phyloP scores from a whole-genome alignment of 345 rosid species.

The Camelina sativa region DNA sequence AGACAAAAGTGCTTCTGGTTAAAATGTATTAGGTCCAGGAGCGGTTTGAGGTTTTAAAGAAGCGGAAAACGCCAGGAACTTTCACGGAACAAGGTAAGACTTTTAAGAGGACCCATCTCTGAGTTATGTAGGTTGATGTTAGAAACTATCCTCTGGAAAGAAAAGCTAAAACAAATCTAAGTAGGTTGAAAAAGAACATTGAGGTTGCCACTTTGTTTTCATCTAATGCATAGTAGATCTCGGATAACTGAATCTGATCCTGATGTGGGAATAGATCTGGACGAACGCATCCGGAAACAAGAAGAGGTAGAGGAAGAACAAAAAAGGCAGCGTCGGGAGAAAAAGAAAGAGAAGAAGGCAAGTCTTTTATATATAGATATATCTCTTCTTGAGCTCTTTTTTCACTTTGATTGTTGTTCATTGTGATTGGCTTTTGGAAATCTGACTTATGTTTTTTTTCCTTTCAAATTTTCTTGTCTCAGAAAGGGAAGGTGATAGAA shows the following conservation, averaged over 20 bases:
- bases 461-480: slow-evolving; percentile 25
- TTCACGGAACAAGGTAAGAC: slow-evolving; percentile 87
- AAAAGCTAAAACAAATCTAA: background rate
- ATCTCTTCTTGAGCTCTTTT: slow-evolving; percentile 16
- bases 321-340: slow-evolving; percentile 80
- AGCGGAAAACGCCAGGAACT: slow-evolving; percentile 81
- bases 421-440: slow-evolving; percentile 15
- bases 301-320: slow-evolving; percentile 91
- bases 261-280: slow-evolving; percentile 62
- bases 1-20: slow-evolving; percentile 19
- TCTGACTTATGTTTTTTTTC: background rate
- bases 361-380: slow-evolving; percentile 22
- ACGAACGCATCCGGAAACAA: slow-evolving; percentile 83
- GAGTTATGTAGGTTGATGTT: slow-evolving; percentile 2
- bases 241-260: background rate
- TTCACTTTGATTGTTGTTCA: background rate
- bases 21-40: slow-evolving; percentile 69
- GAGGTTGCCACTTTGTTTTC: background rate
- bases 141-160: slow-evolving; percentile 5
- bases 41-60: slow-evolving; percentile 84
- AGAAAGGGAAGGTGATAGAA: slow-evolving; percentile 86
- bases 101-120: slow-evolving; percentile 18
- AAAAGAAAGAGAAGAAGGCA: slow-evolving; percentile 97
- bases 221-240: slow-evolving; percentile 24
- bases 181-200: slow-evolving; percentile 9